Conservation (phyloP, 176 grass and related monocot genomes). For the Ensete ventricosum region DNA sequence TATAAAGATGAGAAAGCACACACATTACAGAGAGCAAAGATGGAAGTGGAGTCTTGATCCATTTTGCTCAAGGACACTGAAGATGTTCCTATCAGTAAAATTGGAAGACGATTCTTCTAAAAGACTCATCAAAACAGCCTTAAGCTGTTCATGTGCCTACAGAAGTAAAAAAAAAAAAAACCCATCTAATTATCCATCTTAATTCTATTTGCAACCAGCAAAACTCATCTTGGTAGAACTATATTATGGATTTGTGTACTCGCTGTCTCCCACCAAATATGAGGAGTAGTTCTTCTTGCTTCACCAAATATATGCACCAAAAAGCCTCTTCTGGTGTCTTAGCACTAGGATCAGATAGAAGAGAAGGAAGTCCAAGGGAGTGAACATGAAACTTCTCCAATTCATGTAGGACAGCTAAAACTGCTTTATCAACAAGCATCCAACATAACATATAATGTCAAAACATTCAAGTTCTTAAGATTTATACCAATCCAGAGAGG, state of each 20-base stretch:
- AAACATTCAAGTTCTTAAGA: conserved; percentile 7
- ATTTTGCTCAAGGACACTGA: conserved; percentile 54
- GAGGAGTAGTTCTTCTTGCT: conserved; percentile 93
- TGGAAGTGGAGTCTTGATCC: conserved; percentile 71
- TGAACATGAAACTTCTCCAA: conserved; percentile 98
- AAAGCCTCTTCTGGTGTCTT: conserved; percentile 97
- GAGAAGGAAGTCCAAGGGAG: conserved; percentile 85
- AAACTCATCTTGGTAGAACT: background rate
- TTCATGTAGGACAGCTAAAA: conserved; percentile 68
- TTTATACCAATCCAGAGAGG: conserved; percentile 85
- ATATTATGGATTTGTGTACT: conserved; percentile 21
- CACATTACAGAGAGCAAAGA: conserved; percentile 81
- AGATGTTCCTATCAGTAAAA: conserved; percentile 87
- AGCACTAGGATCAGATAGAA: conserved; percentile 97
- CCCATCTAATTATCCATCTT: background rate
- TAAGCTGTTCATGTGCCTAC: conserved; percentile 92
- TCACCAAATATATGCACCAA: conserved; percentile 99
- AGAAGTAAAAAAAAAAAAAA: conserved; percentile 28
- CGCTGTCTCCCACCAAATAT: conserved; percentile 99
- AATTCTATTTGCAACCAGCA: background rate
- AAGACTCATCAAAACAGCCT: conserved; percentile 76
- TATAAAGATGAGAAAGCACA: conserved; percentile 34
- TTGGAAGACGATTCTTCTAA: conserved; percentile 88
- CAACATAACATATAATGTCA: conserved; percentile 1
- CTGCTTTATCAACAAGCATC: conserved; percentile 26